Evolutionary conservation across 1,139 yeast genomes (phyloP).

Genomic region (Dujonia santamariae): DNA sequence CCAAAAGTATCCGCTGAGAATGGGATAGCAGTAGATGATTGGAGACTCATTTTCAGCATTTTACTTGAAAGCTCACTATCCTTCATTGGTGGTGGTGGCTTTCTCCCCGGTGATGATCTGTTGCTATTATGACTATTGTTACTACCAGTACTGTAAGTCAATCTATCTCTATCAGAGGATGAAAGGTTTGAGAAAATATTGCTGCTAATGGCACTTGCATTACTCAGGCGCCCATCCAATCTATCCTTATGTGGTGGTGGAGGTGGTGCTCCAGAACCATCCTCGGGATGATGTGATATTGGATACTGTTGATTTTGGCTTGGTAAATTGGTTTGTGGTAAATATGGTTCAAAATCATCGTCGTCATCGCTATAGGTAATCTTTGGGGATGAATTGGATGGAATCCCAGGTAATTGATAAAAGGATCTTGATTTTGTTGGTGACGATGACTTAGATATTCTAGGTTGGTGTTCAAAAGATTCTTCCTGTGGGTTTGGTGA

Average conservation of each 20-base stretch:
- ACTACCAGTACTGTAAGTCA: too few species aligned
- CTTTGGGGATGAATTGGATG: background rate
- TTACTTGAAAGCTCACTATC: background rate
- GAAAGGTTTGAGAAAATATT: too few species aligned
- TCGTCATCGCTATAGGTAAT: constrained; percentile 10
- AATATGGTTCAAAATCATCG: constrained; percentile 11
- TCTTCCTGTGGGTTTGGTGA: constrained; percentile 1
- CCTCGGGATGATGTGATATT: too few species aligned
- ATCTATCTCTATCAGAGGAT: too few species aligned
- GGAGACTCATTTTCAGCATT: background rate
- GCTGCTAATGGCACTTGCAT: too few species aligned
- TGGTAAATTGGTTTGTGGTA: constrained; percentile 10
- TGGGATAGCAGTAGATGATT: constrained; percentile 28
- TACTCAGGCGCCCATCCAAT: too few species aligned
- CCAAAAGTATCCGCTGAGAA: constrained; percentile 48
- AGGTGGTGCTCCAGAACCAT: too few species aligned
- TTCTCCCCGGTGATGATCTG: constrained; percentile 3
- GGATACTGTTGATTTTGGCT: too few species aligned
- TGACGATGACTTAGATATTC: background rate
- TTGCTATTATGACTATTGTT: too few species aligned
- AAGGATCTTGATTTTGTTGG: constrained; percentile 3
- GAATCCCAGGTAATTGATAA: constrained; percentile 4
- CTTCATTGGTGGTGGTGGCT: constrained; percentile 9
- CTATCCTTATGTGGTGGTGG: too few species aligned
- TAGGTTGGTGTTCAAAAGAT: background rate